Conservation (phyloP, 768 basidiomycete genomes). For the Suillus subalutaceus region DNA sequence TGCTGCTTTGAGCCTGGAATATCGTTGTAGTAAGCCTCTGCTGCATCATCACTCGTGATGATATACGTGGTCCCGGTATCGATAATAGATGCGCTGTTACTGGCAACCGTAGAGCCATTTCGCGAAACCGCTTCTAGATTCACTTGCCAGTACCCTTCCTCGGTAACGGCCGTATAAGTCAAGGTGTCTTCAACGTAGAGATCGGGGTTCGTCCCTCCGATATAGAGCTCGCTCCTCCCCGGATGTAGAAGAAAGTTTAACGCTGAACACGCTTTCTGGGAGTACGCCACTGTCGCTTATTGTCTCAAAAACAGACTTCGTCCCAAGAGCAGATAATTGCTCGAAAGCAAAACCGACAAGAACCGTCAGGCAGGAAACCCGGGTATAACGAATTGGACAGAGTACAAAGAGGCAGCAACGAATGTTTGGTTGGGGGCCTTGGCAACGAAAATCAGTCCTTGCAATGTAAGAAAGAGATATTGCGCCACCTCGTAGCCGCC, state of each 20-base stretch:
- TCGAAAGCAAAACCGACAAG: constrained; percentile 48
- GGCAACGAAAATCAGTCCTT: constrained; percentile 3
- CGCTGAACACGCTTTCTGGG: constrained; percentile 44
- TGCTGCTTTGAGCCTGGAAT: constrained; percentile 31
- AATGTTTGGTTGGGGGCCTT: constrained; percentile 43
- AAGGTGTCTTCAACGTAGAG: constrained; percentile 48
- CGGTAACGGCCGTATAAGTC: constrained; percentile 38
- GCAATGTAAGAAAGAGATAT: background rate
- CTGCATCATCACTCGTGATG: constrained; percentile 28
- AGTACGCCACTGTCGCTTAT: constrained; percentile 41
- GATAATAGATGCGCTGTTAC: constrained; percentile 34
- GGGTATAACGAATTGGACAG: constrained; percentile 28
- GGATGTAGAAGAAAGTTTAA: constrained; percentile 46
- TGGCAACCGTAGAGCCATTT: constrained; percentile 22
- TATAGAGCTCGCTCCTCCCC: constrained; percentile 51
- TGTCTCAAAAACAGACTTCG: constrained; percentile 47
- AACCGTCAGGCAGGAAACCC: constrained; percentile 40
- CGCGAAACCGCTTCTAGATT: constrained; percentile 31
- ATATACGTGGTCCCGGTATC: constrained; percentile 37
- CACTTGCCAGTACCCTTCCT: constrained; percentile 42
- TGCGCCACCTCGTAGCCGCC: constrained; percentile 37
- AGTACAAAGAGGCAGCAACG: constrained; percentile 47
- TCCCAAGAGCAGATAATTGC: constrained; percentile 36
- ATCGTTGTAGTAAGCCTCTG: constrained; percentile 32
- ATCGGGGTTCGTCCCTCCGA: constrained; percentile 53